Evolutionary conservation across 2,329 filamentous ascomycete genomes (phyloP).

Genomic region (Juglanconis juglandina): DNA sequence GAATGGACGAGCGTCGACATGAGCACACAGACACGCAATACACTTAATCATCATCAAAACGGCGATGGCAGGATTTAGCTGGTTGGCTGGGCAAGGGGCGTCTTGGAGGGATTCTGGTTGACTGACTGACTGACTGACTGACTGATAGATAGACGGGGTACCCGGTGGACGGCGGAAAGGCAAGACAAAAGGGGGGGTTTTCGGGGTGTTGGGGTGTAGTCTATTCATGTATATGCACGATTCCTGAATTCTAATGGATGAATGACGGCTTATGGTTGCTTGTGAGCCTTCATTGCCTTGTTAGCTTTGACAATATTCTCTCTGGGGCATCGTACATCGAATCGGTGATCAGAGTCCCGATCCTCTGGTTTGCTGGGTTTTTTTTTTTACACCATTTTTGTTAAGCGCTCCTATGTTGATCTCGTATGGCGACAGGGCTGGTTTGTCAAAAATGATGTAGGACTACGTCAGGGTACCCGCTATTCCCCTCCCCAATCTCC

Average conservation of each 20-base stretch:
- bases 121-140: neutral
- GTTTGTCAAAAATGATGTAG: neutral
- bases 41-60: neutral
- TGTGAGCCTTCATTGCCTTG: too few relatives aligned
- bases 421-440: too few relatives aligned
- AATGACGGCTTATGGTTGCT: neutral
- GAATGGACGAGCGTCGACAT: neutral
- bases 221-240: slow-evolving; percentile 4
- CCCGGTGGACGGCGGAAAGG: neutral
- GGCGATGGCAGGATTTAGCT: neutral
- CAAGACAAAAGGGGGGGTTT: neutral
- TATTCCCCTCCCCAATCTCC: neutral
- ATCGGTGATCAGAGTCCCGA: too few relatives aligned
- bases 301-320: too few relatives aligned
- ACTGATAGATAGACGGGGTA: neutral
- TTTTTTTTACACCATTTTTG: too few relatives aligned
- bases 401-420: too few relatives aligned
- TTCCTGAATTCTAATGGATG: neutral
- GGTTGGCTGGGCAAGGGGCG: neutral
- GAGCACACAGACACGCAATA: neutral
- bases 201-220: neutral
- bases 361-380: too few relatives aligned
- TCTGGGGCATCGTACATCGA: too few relatives aligned
- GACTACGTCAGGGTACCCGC: neutral
- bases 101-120: neutral